These are phyloP conservation scores for Aspergillus sp. DNA, from an alignment of 2,329 filamentous ascomycete species.

Conservation along the genomic window DNA sequence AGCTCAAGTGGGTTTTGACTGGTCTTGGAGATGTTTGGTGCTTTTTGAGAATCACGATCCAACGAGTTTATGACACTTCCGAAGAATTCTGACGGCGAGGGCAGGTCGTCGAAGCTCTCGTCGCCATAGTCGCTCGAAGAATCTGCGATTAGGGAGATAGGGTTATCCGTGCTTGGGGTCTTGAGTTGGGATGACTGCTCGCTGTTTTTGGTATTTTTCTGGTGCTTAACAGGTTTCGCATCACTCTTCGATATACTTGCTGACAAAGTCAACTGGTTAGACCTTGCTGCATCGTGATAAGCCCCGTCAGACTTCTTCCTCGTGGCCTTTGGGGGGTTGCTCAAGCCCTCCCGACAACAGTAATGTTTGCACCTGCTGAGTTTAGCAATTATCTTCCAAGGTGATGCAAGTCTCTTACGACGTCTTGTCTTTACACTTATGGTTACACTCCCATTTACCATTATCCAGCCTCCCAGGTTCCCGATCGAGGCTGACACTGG, in stretches of 20 bases:
- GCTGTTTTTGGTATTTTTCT: neutral
- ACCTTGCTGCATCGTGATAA: conserved; percentile 24
- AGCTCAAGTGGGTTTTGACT: neutral
- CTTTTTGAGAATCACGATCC: neutral
- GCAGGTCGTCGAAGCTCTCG: conserved; percentile 37
- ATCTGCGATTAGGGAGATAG: conserved; percentile 13
- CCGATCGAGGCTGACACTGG: conserved; percentile 15
- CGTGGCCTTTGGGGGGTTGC: conserved; percentile 57
- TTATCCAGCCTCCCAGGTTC: conserved; percentile 60
- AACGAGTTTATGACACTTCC: neutral
- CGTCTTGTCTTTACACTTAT: conserved; percentile 63
- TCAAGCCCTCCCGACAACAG: conserved; percentile 70
- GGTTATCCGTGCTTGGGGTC: neutral
- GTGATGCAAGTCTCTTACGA: conserved; percentile 31
- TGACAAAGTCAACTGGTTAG: conserved; percentile 29
- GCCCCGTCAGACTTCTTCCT: conserved; percentile 22
- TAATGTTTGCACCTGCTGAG: conserved; percentile 63
- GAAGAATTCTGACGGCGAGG: conserved; percentile 34
- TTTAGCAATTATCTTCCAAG: neutral
- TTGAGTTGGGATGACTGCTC: neutral
- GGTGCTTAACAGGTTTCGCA: conserved; percentile 1
- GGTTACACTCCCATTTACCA: conserved; percentile 73
- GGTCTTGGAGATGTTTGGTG: no score
- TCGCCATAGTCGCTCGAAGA: conserved; percentile 36
- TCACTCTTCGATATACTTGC: conserved; percentile 25